phyloP scores from a whole-genome alignment of 129 eudicot genomes.

The Apium graveolens region DNA sequence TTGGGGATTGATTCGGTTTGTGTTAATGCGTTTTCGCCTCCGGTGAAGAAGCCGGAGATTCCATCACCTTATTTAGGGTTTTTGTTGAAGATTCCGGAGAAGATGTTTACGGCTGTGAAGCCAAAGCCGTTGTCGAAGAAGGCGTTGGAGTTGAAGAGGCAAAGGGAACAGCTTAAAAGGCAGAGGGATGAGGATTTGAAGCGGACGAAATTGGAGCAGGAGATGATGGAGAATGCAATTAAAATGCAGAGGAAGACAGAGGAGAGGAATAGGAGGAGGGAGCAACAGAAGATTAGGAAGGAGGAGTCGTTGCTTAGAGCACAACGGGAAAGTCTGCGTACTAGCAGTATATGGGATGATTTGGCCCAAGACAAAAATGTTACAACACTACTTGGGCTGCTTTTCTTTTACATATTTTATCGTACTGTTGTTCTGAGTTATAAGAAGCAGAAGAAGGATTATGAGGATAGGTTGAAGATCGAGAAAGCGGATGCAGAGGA shows the following conservation, averaged over 20 bases:
- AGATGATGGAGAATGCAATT: constrained; percentile 43
- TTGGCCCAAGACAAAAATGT: constrained; percentile 47
- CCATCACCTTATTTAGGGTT: constrained; percentile 54
- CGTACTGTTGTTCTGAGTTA: constrained; percentile 63
- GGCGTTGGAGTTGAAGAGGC: constrained; percentile 62
- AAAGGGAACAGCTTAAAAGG: constrained; percentile 52
- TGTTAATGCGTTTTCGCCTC: constrained; percentile 78
- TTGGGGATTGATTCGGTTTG: constrained; percentile 54
- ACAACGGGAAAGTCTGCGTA: constrained; percentile 12
- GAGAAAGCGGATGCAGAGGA: constrained; percentile 84
- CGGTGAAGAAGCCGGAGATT: constrained; percentile 51
- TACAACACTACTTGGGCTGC: constrained; percentile 38
- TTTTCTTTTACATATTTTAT: constrained; percentile 70
- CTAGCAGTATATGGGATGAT: constrained; percentile 38
- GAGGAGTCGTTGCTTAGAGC: constrained; percentile 38
- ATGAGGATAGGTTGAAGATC: constrained; percentile 79
- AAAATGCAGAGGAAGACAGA: constrained; percentile 48
- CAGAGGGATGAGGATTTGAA: constrained; percentile 35
- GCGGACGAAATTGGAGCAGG: constrained; percentile 32
- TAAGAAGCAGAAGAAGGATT: constrained; percentile 69
- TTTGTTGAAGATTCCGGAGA: constrained; percentile 30
- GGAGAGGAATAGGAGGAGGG: constrained; percentile 50
- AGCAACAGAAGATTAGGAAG: constrained; percentile 33
- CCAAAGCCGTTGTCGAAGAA: constrained; percentile 60
- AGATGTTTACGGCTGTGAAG: constrained; percentile 45